Evolutionary conservation across 768 basidiomycete genomes (phyloP), one percentile per base, ranked within the genome.

Genomic region (Boletales sp.): DNA sequence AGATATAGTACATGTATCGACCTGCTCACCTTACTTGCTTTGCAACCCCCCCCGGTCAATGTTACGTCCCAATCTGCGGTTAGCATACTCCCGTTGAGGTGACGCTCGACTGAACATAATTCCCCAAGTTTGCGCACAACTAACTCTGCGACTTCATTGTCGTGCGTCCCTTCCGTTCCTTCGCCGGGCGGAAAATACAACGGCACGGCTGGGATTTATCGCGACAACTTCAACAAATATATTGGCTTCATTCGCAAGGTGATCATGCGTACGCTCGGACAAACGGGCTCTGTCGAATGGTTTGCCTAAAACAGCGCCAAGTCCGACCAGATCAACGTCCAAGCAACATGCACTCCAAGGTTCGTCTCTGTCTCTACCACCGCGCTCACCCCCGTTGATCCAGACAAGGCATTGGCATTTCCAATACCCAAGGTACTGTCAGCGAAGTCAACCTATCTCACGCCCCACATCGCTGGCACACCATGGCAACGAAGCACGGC

Each of bases 221-320:
- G 78, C 13, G 71, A 77, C 55, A 54, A 66, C 37, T 76, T 74
- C 15, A 69, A 72, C 11, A 61, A 66, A 46, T 68, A 65, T 43
- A 74, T 80, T 48, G 79, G 78, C 14, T 58, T 73, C 18, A 81
- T 77, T 45, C 78, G 84, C 21, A 21, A 56, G 63, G 66, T 24
- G 76, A 74, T 34, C 67, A 21, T 84, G 40, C 64, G 95, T 54
- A 66, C 74, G 36, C 21, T 21, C 21, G 79, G 75, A 0, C 73
- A 94, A 4, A 82, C 90, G 1, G 47, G 73, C 1, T 74, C 73
- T 21, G 76, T 93, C 43, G 82, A 82, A 64, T 92, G 86, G 84
- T 89, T 94, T 62, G 87, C 85, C 2, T 90, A 90, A 64, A 91
- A 90, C 47, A 91, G 89, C 14, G 90, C 92, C 0, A 91, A 93